Evolutionary conservation across 192 early-diverging fungal genomes (phyloP), one percentile per base, ranked within the genome.

Genomic region (Backusella tarrabulga): DNA sequence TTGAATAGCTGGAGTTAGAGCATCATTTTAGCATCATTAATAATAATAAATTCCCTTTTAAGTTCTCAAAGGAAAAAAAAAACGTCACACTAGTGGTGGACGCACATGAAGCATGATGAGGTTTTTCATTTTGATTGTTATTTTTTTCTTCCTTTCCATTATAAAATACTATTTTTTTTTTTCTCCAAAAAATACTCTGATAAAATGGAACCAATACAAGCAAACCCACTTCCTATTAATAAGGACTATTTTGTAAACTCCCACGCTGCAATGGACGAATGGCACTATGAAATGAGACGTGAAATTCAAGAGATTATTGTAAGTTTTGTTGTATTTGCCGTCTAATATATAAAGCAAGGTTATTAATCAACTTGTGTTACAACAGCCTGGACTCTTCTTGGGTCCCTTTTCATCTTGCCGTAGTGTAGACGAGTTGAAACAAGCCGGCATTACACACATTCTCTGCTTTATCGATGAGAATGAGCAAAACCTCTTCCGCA

Each of bases 231-330:
- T 19, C 35, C 70, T 21, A 41, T 72, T 44, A 50, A 76, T 29
- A 82, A 67, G 12, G 42, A 71, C 4, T 76, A 63, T 42, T 52
- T 75, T 72, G 19, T 36, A 8, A 54, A 42, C 42, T 34, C 42
- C 3, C 68, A 73, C 8, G 6, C 72, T 36, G 41, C 36, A 40
- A 35, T 82, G 56, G 80, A 81, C 12, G 85, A 85, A 75, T 89
- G 88, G 90, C 85, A 86, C 42, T 94, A 94, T 77, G 93, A 94
- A 68, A 94, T 94, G 88, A 87, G 94, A 34, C 85, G 92, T 34
- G 92, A 94, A 42, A 93, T 93, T 85, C 94, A 95, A 84, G 90
- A 93, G 72, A 93, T 95, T 44, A 42, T 93, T 7, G 83, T 84
- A 73, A 36, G 79, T 78, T 32, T 32, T 70, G 11, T 56, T 63